Conservation (phyloP, 2,329 filamentous ascomycete species). For the Cryoendolithus antarcticus region DNA sequence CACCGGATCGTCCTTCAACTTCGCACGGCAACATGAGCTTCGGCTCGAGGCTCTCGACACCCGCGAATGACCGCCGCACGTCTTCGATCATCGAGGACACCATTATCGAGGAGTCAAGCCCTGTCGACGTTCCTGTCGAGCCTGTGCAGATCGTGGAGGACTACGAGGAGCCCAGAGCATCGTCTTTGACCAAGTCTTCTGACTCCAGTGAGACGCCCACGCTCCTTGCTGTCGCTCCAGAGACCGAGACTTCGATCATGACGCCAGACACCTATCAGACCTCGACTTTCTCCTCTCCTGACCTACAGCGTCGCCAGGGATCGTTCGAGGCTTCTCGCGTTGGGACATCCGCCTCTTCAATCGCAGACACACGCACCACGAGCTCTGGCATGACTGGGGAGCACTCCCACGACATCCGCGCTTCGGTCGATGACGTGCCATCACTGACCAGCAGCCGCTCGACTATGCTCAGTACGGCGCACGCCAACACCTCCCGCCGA, state of each 20-base stretch:
- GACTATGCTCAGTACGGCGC: conserved; percentile 59
- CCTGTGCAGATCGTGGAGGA: conserved; percentile 33
- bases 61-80: conserved; percentile 15
- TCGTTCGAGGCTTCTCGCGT: conserved; percentile 58
- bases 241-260: conserved; percentile 36
- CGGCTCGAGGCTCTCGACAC: conserved; percentile 13
- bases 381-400: conserved; percentile 62
- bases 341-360: conserved; percentile 63
- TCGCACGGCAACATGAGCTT: conserved; percentile 7
- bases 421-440: conserved; percentile 62
- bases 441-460: conserved; percentile 66
- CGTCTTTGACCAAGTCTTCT: conserved; percentile 37
- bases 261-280: conserved; percentile 53
- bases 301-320: conserved; percentile 40
- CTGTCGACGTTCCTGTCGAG: conserved; percentile 28
- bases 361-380: conserved; percentile 57
- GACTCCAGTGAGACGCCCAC: conserved; percentile 34
- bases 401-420: conserved; percentile 57
- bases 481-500: conserved; percentile 27
- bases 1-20: conserved; percentile 7
- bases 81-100: conserved; percentile 23
- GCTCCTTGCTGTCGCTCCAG: conserved; percentile 16
- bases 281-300: conserved; percentile 50
- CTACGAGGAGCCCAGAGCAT: conserved; percentile 35
- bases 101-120: conserved; percentile 24